A percentile compares a stretch with the other conserved stretches of the same genome.
Conservation (phyloP, 371 early-diverging fungal species). For the Circinella umbellata region DNA sequence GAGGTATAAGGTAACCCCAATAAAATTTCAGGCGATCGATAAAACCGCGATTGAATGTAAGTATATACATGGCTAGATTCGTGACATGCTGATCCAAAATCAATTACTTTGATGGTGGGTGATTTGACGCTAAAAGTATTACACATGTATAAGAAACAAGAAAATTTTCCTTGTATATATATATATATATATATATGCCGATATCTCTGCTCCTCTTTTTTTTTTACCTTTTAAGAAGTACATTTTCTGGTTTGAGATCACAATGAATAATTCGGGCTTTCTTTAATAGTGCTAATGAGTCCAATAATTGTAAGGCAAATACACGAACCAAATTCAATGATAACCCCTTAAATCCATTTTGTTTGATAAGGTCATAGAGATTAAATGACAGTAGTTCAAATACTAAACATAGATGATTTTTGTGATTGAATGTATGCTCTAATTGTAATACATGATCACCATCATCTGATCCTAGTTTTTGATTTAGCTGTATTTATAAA, state of each 20-base stretch:
- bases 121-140: constrained; percentile 64
- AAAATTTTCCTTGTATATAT: too few species aligned
- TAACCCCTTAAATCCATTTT: constrained; percentile 95
- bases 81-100: constrained; percentile 97
- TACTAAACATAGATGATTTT: constrained; percentile 94
- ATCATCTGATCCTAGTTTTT: constrained; percentile 75
- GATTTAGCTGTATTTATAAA: constrained; percentile 66
- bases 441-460: constrained; percentile 85
- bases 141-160: neutral
- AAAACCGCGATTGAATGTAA: constrained; percentile 98
- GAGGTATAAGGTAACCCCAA: constrained; percentile 93
- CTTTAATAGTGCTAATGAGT: constrained; percentile 83
- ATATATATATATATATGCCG: too few species aligned
- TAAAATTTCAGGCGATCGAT: constrained; percentile 97
- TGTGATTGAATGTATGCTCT: constrained; percentile 90
- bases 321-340: constrained; percentile 86
- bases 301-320: constrained; percentile 84
- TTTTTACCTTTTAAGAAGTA: constrained; percentile 79
- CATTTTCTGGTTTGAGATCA: constrained; percentile 98
- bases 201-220: too few species aligned
- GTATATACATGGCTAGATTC: constrained; percentile 91
- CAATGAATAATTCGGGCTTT: constrained; percentile 95
- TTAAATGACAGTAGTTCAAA: constrained; percentile 96
- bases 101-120: constrained; percentile 96
- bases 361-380: constrained; percentile 96